Evolutionary conservation across 768 basidiomycete species (phyloP), one percentile per base, ranked within the genome.

Genomic region (Boletus sp.): DNA sequence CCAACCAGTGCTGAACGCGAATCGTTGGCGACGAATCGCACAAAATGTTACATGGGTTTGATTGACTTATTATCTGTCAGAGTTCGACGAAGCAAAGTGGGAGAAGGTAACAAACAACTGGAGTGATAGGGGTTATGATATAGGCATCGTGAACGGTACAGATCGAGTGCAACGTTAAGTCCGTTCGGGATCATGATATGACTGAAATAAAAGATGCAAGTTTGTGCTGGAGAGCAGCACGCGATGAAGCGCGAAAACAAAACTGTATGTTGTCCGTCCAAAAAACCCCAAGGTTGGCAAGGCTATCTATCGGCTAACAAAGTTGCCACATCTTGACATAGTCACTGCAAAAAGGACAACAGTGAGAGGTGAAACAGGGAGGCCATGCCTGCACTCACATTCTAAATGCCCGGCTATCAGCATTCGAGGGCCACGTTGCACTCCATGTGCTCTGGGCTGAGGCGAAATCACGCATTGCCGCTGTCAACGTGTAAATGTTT

Each of bases 401-500:
- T 40, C 86, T 78, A 73, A 93, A 80, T 2, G 86, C 84, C 30
- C 87, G 77, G 47, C 82, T 77, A 54, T 82, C 77, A 10, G 81
- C 75, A 47, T 75, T 79, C 7, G 75, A 68, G 3, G 88, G 84
- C 92, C 92, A 93, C 9, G 86, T 88, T 48, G 80, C 75, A 58
- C 79, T 80, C 92, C 92, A 94, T 47, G 79, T 75, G 35, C 73
- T 72, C 70, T 88, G 79, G 4, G 75, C 80, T 8, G 67, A 53
- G 17, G 84, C 82, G 68, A 91, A 90, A 50, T 87, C 85, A 42
- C 70, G 73, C 87, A 89, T 89, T 9, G 88, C 89, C n/a, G 76
- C 68, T 69, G 29, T 43, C n/a, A 45, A 14, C 13, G 8, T 1
- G 0, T 11, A 4, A 21, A 37, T 25, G 13, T 69, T 69, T 14